A percentile compares a stretch with the other conserved stretches of the same genome.
Conservation (phyloP, 2,329 filamentous ascomycete species). For the Hymenoscyphus salicellus region DNA sequence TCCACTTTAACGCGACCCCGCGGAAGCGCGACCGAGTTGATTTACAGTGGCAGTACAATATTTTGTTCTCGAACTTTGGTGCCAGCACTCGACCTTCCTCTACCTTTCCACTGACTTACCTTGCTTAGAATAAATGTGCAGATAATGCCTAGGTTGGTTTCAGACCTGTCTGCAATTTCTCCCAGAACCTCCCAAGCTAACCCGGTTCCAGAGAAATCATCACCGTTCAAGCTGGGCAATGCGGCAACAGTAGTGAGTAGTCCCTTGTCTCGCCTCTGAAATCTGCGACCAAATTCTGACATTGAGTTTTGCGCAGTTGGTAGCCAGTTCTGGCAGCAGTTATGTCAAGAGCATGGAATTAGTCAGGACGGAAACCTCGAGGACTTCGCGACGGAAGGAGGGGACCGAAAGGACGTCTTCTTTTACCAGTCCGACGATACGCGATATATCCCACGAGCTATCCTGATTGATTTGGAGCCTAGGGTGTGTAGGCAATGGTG, state of each 20-base stretch:
- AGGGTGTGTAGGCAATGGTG: conserved; percentile 53
- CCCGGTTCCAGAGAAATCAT: conserved; percentile 81
- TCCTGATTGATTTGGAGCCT: conserved; percentile 91
- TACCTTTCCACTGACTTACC: not conserved
- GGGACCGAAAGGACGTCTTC: conserved; percentile 97
- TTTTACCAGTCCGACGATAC: conserved; percentile 99
- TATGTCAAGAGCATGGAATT: conserved; percentile 97
- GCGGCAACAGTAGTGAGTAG: conserved; percentile 94
- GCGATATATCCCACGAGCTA: conserved; percentile 93
- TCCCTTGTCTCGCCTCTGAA: conserved; percentile 14
- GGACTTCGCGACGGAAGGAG: conserved; percentile 95
- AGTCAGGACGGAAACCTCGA: conserved; percentile 95
- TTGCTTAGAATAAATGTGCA: conserved; percentile 21
- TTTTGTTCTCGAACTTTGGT: not conserved
- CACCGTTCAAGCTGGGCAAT: conserved; percentile 97
- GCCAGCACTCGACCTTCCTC: not conserved
- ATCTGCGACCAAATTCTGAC: conserved; percentile 16
- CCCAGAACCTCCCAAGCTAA: conserved; percentile 1
- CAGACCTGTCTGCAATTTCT: not conserved
- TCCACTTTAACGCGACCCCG: conserved; percentile 17
- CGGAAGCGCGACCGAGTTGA: conserved; percentile 13
- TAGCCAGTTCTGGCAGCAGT: conserved; percentile 97
- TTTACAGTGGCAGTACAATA: not conserved
- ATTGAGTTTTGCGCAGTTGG: conserved; percentile 61
- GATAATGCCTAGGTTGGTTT: conserved; percentile 37